Evolutionary conservation across 73 alveolate species (phyloP), one percentile per base, ranked within the genome.

Genomic region (Paraurostyla sp.): DNA sequence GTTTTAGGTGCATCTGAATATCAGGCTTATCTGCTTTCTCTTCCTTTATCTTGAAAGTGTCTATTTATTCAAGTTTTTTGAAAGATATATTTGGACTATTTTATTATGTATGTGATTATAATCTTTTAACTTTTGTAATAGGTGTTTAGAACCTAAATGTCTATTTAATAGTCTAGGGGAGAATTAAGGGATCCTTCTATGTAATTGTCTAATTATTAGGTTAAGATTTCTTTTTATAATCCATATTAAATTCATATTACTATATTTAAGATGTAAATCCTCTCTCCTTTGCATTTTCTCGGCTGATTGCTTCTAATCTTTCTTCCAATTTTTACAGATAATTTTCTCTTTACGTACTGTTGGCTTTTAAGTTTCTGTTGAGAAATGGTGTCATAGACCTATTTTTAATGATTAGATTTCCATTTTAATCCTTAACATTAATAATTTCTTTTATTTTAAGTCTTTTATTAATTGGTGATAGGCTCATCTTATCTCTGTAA

Each of bases 371-470:
- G 25, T 32, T 65, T 65, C 60, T 13, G 13, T 65, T 58, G 23
- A 65, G 41, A 9, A 65, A 40, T 38, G 82, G 82, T 13, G 82
- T 65, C 25, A 38, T 22, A 36, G 82, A 65, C 25, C n/a, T n/a
- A n/a, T n/a, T n/a, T n/a, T n/a, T n/a, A n/a, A n/a, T n/a, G n/a
- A n/a, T n/a, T n/a, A n/a, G n/a, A n/a, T n/a, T n/a, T n/a, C n/a
- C n/a, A n/a, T n/a, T n/a, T n/a, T n/a, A n/a, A n/a, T n/a, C n/a
- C n/a, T n/a, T n/a, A n/a, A n/a, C n/a, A n/a, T n/a, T n/a, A n/a
- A n/a, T n/a, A n/a, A n/a, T n/a, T n/a, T n/a, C n/a, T n/a, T n/a
- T n/a, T n/a, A n/a, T n/a, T n/a, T n/a, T n/a, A n/a, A n/a, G n/a
- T n/a, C n/a, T n/a, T n/a, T n/a, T n/a, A n/a, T n/a, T n/a, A n/a